A percentile compares a stretch with the other conserved stretches of the same genome.
Evolutionary conservation across 495 filamentous ascomycete species (phyloP).

Genomic region (Lindgomyces ingoldianus): DNA sequence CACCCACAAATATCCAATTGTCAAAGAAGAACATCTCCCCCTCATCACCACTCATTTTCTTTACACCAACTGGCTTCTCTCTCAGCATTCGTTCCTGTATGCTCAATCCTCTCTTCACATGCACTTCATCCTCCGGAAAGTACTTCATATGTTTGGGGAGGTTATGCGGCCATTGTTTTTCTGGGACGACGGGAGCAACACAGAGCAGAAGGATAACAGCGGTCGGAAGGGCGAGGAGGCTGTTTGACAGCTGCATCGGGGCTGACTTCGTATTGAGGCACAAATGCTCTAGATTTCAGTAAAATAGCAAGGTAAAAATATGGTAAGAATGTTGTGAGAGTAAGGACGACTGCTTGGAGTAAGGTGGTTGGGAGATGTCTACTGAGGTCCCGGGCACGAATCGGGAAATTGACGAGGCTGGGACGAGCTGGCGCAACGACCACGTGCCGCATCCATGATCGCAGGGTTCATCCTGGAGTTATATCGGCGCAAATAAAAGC

Average conservation of each 20-base stretch:
- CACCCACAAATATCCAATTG: conserved; percentile 58
- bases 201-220: conserved; percentile 53
- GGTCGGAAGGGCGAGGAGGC: conserved; percentile 50
- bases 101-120: conserved; percentile 41
- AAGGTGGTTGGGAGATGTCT: conserved; percentile 20
- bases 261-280: background rate
- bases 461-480: conserved; percentile 14
- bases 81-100: conserved; percentile 41
- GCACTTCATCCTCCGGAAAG: conserved; percentile 45
- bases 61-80: conserved; percentile 51
- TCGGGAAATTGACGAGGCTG: conserved; percentile 31
- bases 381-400: conserved; percentile 10
- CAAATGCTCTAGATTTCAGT: background rate
- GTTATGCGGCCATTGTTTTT: conserved; percentile 45
- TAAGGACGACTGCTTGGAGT: background rate
- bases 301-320: background rate
- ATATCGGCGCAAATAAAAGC: background rate
- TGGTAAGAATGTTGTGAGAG: background rate
- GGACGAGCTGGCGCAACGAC: conserved; percentile 26
- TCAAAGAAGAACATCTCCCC: conserved; percentile 81
- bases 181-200: conserved; percentile 22
- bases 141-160: conserved; percentile 52
- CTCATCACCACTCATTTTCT: conserved; percentile 80
- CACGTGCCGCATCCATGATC: background rate
- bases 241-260: conserved; percentile 10